Base-by-base conservation (phyloP, 2,329 filamentous ascomycete genomes). In the Dothideomycetidae sp. region DNA sequence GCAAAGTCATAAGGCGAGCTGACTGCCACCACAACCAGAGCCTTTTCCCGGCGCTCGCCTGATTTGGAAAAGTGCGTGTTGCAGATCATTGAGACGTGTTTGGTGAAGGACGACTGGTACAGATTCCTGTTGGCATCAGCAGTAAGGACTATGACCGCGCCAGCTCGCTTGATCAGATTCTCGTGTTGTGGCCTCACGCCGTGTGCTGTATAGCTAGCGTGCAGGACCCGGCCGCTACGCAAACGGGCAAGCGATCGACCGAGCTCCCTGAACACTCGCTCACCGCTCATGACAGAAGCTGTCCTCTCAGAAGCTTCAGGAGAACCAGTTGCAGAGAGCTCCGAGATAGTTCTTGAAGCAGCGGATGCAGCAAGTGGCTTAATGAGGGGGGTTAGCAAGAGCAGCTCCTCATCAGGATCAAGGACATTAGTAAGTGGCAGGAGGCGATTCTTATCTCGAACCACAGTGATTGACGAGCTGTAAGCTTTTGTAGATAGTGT, bases 1-100 rank as follows among this genome's bases (percentile, higher is more conserved):
- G 84, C 85, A 55, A 96, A 96, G 56, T 96, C 88, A 56, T 94
- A 96, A 0, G 88, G 88, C 1, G 86, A 94, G 58, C 85, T 93
- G 47, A 93, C 86, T 1, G 88, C 81, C 5, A 94, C 80, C 3
- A 94, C 88, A 15, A 94, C 77, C 26, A 94, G 62, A 1, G 86
- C 82, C 59, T 93, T 94, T 56, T 90, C 69, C 7, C 64, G 60
- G 40, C 61, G 82, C 52, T 85, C 81, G 2, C 81, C 81, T 10
- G 71, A 72, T 5, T 78, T 75, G 5, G 75, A 73, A 44, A 64
- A 67, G 40, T 84, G 70, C 73, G 85, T 80, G 14, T 81, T 83
- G 59, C 86, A 94, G 60, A 94, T 88, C 79, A 93, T 90, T 10
- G 86, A 80, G 5, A 94, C 82, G 47, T 96, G 88, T 55, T 94